Conservation (phyloP, 2,329 filamentous ascomycete species). For the Neocatenulostroma microsporum region DNA sequence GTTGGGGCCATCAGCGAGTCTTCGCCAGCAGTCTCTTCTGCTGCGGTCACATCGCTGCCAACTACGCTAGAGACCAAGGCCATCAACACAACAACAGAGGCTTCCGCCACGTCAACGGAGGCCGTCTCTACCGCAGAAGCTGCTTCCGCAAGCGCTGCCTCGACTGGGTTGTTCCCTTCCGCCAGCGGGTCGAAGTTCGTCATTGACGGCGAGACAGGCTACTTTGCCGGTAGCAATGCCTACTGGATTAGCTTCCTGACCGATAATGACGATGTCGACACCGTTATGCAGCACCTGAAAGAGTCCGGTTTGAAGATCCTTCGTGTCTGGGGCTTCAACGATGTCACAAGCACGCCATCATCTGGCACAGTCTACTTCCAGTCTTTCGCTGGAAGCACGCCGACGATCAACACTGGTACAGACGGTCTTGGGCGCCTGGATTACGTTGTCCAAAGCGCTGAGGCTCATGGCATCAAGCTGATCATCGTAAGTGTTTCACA, state of each 20-base stretch:
- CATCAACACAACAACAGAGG: background rate
- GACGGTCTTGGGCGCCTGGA: constrained; percentile 59
- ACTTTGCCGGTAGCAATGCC: constrained; percentile 49
- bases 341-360: constrained; percentile 40
- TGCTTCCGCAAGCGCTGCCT: constrained; percentile 4
- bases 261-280: constrained; percentile 49
- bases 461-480: constrained; percentile 39
- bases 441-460: constrained; percentile 54
- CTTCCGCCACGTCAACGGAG: background rate
- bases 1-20: no score
- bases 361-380: constrained; percentile 49
- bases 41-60: background rate
- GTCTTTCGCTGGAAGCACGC: constrained; percentile 42
- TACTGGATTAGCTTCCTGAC: constrained; percentile 50
- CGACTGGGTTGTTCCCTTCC: constrained; percentile 9
- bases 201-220: constrained; percentile 39
- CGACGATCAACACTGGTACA: constrained; percentile 55
- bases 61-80: background rate
- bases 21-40: background rate
- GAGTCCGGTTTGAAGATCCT: constrained; percentile 50
- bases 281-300: constrained; percentile 39
- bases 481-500: no score
- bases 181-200: constrained; percentile 27
- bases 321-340: constrained; percentile 57
- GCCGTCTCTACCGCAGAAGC: constrained; percentile 1